phyloP scores from a whole-genome alignment of 208 protist species.

The Blechomonas ayalai region DNA sequence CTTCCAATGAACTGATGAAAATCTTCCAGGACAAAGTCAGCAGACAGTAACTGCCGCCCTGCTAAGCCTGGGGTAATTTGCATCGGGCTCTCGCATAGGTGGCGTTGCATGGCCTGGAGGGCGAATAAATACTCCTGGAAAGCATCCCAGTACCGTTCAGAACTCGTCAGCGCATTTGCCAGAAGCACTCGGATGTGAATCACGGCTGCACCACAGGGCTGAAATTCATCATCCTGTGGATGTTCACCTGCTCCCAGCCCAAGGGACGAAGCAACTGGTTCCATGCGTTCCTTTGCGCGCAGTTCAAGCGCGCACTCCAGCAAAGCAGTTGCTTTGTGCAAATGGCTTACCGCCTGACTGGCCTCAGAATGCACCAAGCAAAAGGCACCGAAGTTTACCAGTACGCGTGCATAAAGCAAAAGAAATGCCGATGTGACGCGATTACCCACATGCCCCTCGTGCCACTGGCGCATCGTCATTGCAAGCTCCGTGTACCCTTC shows the following conservation, averaged over 20 bases:
- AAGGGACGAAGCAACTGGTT: too few relatives aligned
- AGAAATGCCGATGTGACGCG: constrained; percentile 17
- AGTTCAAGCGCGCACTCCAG: too few relatives aligned
- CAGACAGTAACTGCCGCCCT: constrained; percentile 16
- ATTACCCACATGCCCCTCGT: constrained; percentile 18
- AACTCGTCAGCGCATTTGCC: constrained; percentile 53
- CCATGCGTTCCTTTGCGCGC: too few relatives aligned
- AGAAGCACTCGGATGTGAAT: constrained; percentile 64
- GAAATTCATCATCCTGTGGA: too few relatives aligned
- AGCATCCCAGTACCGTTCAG: constrained; percentile 52
- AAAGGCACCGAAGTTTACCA: constrained; percentile 67
- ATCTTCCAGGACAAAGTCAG: constrained; percentile 47
- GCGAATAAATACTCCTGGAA: constrained; percentile 41
- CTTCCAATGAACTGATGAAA: constrained; percentile 36
- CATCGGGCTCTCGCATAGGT: constrained; percentile 21
- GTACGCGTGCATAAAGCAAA: constrained; percentile 43
- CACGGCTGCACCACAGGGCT: constrained; percentile 13
- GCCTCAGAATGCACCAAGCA: constrained; percentile 53
- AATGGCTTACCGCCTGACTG: constrained; percentile 35
- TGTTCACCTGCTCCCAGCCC: too few relatives aligned
- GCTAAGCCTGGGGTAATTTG: constrained; percentile 53
- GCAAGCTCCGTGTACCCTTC: constrained; percentile 26
- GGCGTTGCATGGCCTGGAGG: constrained; percentile 24
- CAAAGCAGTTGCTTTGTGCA: constrained; percentile 16
- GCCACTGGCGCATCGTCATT: constrained; percentile 23